These are phyloP conservation scores for Draba incana DNA, from an alignment of 345 rosid species.

Conservation along the genomic window DNA sequence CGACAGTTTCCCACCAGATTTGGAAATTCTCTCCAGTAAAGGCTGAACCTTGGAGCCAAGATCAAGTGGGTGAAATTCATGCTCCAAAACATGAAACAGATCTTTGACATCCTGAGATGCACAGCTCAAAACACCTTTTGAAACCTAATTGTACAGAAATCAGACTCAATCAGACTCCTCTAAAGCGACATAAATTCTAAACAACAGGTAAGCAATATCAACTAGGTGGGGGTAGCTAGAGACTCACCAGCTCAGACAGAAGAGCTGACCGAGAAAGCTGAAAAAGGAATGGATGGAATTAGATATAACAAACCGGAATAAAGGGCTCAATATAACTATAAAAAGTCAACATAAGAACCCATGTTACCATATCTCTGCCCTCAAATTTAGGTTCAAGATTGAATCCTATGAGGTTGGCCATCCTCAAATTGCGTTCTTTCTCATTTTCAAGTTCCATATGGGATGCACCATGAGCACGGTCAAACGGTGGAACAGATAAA, in stretches of 20 bases:
- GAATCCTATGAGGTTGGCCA: conserved; percentile 95
- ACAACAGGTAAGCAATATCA: conserved; percentile 31
- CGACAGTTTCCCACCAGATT: conserved; percentile 86
- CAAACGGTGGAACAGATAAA: conserved; percentile 78
- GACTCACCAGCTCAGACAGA: conserved; percentile 85
- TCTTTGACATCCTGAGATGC: conserved; percentile 98
- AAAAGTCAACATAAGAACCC: conserved; percentile 13
- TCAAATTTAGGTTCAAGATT: conserved; percentile 84
- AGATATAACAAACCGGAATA: conserved; percentile 26
- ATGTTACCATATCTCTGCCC: conserved; percentile 82
- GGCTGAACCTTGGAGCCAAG: conserved; percentile 83
- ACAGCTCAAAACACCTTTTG: conserved; percentile 91
- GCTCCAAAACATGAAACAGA: conserved; percentile 86
- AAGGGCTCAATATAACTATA: background rate
- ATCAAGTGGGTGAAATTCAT: conserved; percentile 85
- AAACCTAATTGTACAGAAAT: conserved; percentile 52
- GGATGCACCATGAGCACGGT: conserved; percentile 64
- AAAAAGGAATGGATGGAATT: conserved; percentile 16
- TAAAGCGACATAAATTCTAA: background rate
- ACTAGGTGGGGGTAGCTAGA: conserved; percentile 16
- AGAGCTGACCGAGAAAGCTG: conserved; percentile 93
- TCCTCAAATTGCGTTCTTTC: conserved; percentile 88
- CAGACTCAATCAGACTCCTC: conserved; percentile 21
- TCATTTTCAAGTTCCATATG: conserved; percentile 89
- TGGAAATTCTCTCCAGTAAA: conserved; percentile 70